Base-by-base conservation (phyloP, 345 rosid species). In the Lepidium sativum region DNA sequence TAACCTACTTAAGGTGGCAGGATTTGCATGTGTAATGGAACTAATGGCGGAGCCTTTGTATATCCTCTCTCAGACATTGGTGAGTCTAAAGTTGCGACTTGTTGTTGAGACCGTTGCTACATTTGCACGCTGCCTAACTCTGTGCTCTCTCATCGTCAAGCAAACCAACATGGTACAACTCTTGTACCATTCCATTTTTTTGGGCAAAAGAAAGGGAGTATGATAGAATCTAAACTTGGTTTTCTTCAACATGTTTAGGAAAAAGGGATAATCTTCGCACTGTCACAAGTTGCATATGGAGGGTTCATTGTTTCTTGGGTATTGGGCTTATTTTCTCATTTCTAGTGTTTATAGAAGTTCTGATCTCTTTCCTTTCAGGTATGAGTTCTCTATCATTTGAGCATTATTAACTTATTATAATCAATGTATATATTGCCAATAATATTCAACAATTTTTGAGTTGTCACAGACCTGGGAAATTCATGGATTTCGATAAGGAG, bases 301-400 rank as follows among this genome's bases (percentile, higher is more conserved):
- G n/a, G 80, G 81, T 54, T 80, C 81, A 80, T 63, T 90, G 38
- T 80, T 85, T 65, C 16, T 88, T 49, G 91, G 97, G 71, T 88
- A 95, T 57, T 95, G 97, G 99, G 78, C 85, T 33, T 95, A 83
- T 77, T 95, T 88, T 75, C 84, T 94, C 61, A 54, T 81, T 52
- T 66, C 54, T 42, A 42, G 64, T 78, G 77, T 65, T 52, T 85
- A 62, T 69, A 79, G 66, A 74, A 73, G 72, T 73, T 68, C 74
- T 20, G 78, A 77, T 65, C 83, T 91, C 68, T 80, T 95, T 40
- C 97, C 96, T 70, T 88, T 91, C 81, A 95, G 96, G 99, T 85
- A 80, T 68, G 21, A 13, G 33, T 57, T 73, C 60, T 51, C n/a
- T 62, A 31, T 21, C 47, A 16, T 23, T 65, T 64, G 40, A 13